Base-by-base conservation (phyloP, 164 flowering plant species). In the Liquidambar formosana region DNA sequence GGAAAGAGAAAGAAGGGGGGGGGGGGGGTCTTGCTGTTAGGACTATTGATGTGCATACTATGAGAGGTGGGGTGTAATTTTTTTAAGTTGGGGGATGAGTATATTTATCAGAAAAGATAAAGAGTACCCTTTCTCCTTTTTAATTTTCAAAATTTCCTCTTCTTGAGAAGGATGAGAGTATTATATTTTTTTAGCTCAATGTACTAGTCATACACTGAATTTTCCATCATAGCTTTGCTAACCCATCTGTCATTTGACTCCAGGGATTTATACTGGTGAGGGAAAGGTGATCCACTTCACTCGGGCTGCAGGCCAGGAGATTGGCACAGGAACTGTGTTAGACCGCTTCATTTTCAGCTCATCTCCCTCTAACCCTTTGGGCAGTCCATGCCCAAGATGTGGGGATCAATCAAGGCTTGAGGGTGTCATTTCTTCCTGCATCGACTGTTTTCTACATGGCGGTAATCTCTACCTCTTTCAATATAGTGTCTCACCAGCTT, bases 281-380 rank as follows among this genome's bases (percentile, higher is more conserved):
- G 90, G 75, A 64, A 85, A 65, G 66, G 94, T 91, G 54, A 88
- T 88, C 73, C 97, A 91, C 77, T 91, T 86, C 78, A 91, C 97
- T 26, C 79, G 92, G n/a, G 92, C 88, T 69, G 88, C 75, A 26
- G 97, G 93, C 27, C 91, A 82, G 61, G 97, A 91, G 73, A 78
- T 82, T 22, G 92, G 93, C 51, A 89, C 89, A 5, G 94, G 94
- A 73, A 86, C 94, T 5, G 49, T 81, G 8, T 69, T 92, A n/a
- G 97, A 92, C 75, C 78, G 77, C 38, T 18, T 80, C 56, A 73
- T 91, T 65, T 73, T 89, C 69, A 89, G 97, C 79, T 89, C 93
- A 43, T 80, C 91, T 52, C 80, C 80, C 14, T 66, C 90, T 52
- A 69, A 72, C 49, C 23, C 78, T 67, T 21, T 73, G 10, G 84